These are phyloP conservation scores for Solanum ossicruentum DNA, from an alignment of 257 asterid genomes.

Conservation along the genomic window DNA sequence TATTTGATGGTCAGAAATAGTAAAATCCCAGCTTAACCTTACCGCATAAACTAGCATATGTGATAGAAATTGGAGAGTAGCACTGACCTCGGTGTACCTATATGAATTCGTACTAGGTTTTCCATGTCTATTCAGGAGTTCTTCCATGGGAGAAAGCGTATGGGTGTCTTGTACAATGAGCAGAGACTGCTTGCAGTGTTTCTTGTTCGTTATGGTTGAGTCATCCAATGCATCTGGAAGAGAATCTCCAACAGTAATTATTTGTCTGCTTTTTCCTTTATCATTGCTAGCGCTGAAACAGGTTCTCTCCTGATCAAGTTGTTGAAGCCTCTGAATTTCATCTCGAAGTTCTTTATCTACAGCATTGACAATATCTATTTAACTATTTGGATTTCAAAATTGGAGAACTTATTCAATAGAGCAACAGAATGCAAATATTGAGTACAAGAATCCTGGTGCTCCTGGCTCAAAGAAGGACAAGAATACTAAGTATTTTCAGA, in stretches of 20 bases:
- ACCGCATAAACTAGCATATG: constrained; percentile 15
- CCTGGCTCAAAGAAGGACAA: no score
- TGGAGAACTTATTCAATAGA: neutral
- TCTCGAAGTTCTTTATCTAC: constrained; percentile 48
- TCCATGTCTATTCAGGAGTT: neutral
- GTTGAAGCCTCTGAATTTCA: constrained; percentile 45
- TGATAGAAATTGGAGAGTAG: constrained; percentile 14
- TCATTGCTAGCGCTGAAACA: constrained; percentile 9
- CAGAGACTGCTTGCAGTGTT: constrained; percentile 16
- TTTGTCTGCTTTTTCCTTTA: constrained; percentile 14
- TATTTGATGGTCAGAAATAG: constrained; percentile 1
- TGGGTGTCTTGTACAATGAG: constrained; percentile 7
- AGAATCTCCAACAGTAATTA: constrained; percentile 16
- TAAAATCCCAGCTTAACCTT: neutral
- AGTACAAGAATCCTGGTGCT: no score
- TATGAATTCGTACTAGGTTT: neutral
- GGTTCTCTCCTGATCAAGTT: constrained; percentile 12
- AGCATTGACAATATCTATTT: neutral
- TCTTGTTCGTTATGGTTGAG: constrained; percentile 9
- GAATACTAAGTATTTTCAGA: no score
- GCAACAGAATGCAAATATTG: neutral
- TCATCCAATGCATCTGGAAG: constrained; percentile 2
- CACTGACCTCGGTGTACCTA: constrained; percentile 1
- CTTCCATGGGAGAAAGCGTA: neutral
- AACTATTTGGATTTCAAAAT: neutral